These are phyloP conservation scores for Fusarium penzigii DNA, from an alignment of 2,329 filamentous ascomycete genomes.

Conservation along the genomic window DNA sequence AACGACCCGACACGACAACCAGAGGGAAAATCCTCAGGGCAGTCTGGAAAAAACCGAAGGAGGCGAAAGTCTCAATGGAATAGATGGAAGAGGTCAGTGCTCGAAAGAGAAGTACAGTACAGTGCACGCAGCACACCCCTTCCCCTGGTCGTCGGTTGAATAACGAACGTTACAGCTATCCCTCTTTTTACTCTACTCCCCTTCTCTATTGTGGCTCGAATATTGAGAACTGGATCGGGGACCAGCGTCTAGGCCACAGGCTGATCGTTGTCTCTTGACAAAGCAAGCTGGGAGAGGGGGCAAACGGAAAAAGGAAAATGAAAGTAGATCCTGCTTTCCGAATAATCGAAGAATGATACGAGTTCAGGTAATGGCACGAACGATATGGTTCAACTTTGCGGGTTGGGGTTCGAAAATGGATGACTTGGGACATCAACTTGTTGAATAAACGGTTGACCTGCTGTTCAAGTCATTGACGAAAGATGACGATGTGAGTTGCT, in stretches of 20 bases:
- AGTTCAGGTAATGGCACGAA: not conserved
- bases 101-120: not conserved
- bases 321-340: not conserved
- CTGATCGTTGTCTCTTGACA: not conserved
- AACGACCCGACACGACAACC: constrained; percentile 4
- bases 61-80: not conserved
- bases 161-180: not conserved
- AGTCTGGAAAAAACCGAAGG: not conserved
- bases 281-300: not conserved
- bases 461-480: not conserved
- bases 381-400: not conserved
- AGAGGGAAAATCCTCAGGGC: constrained; percentile 1
- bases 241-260: not conserved
- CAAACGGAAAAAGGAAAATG: not conserved
- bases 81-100: not conserved
- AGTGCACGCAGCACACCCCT: not conserved
- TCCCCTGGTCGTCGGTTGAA: not conserved
- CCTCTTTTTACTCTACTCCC: not conserved
- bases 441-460: not conserved
- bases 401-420: not conserved
- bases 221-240: not conserved
- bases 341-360: not conserved
- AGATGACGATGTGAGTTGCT: not conserved
- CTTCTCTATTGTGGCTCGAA: not conserved
- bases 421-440: not conserved